phyloP scores from a whole-genome alignment of 371 early-diverging fungal genomes.

The Mortierella sp. region DNA sequence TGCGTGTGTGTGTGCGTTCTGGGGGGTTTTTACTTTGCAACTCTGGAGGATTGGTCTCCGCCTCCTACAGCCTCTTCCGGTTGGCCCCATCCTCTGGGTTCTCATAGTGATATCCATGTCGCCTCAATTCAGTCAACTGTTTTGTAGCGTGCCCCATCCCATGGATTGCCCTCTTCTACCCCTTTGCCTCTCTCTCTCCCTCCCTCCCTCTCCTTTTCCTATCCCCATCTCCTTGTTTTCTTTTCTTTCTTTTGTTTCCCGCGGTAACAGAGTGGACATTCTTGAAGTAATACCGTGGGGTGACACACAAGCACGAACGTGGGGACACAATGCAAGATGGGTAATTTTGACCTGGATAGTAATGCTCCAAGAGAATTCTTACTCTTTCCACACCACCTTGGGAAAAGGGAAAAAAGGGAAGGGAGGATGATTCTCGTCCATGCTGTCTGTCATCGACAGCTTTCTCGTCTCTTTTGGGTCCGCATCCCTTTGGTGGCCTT shows the following conservation, averaged over 20 bases:
- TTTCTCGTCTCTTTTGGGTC: not conserved
- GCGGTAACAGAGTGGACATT: not conserved
- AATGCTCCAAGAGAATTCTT: conserved; percentile 23
- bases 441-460: conserved; percentile 20
- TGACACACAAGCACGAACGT: not conserved
- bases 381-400: conserved; percentile 25
- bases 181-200: not conserved
- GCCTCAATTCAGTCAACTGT: not conserved
- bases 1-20: too few species aligned
- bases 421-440: conserved; percentile 30
- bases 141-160: not conserved
- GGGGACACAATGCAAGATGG: not conserved
- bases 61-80: not conserved
- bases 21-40: not conserved
- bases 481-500: not conserved
- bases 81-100: not conserved
- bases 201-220: conserved; percentile 2
- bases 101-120: not conserved
- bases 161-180: not conserved
- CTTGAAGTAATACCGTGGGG: not conserved
- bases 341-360: conserved; percentile 15
- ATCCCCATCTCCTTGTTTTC: conserved; percentile 9
- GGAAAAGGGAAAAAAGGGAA: not conserved
- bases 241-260: not conserved
- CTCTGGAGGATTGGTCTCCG: not conserved